Evolutionary conservation across 805 yeast species (phyloP).

Genomic region (Candida railenensis): DNA sequence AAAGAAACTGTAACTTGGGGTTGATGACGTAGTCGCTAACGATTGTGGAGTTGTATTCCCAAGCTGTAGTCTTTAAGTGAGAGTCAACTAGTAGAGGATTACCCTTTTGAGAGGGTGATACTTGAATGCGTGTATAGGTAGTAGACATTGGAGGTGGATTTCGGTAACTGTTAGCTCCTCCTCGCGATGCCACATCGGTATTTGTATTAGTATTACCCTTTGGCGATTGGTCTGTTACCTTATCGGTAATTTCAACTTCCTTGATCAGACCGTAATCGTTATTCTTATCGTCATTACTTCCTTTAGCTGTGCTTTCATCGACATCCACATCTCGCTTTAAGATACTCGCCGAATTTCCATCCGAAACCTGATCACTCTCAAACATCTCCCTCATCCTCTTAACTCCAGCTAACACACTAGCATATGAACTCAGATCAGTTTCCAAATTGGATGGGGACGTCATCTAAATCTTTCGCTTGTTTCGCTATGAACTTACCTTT

Average conservation of each 20-base stretch:
- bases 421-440: slow-evolving; percentile 64
- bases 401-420: slow-evolving; percentile 71
- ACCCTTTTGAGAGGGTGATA: slow-evolving; percentile 66
- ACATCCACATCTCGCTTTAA: slow-evolving; percentile 1
- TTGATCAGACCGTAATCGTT: too few relatives aligned
- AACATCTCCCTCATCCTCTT: slow-evolving; percentile 52
- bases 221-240: not conserved
- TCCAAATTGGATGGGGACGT: not conserved
- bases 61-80: slow-evolving; percentile 48
- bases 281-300: too few relatives aligned
- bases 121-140: slow-evolving; percentile 25
- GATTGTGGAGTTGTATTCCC: slow-evolving; percentile 56
- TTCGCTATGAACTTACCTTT: too few relatives aligned
- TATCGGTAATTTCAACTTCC: too few relatives aligned
- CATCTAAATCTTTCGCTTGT: not conserved
- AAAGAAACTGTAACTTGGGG: slow-evolving; percentile 54
- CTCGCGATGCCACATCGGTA: not conserved
- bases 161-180: not conserved
- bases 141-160: not conserved
- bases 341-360: not conserved
- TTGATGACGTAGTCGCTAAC: slow-evolving; percentile 62
- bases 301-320: too few relatives aligned
- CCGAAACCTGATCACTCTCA: slow-evolving; percentile 11
- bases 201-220: not conserved
- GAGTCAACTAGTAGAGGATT: slow-evolving; percentile 62